Evolutionary conservation across 2,329 filamentous ascomycete genomes (phyloP), one percentile per base, ranked within the genome.

Genomic region (Aureobasidium lini): DNA sequence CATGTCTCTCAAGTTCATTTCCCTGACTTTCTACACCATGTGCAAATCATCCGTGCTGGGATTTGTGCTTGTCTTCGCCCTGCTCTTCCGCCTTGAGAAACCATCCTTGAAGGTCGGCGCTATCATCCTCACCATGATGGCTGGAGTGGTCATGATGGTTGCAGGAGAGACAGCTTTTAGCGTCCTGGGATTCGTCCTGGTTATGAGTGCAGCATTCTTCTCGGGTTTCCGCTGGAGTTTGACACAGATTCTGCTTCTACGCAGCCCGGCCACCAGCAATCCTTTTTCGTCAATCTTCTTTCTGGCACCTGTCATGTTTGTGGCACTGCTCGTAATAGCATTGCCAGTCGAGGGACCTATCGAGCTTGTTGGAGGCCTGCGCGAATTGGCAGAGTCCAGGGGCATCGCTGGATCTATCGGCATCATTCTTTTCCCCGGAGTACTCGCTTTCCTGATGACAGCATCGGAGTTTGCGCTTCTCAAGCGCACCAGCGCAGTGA

Each of bases 11-110:
- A 94, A 93, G 73, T 96, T 95, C 72, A 97, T 99, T 67, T 92
- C 90, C 43, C 83, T 99, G 65, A 96, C 93, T 9, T 99, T 99
- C 72, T 95, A 96, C 75, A 99, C 94, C 61, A 97, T 99, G 94
- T 97, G 94, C 77, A 99, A 99, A 81, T 97, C 93, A 6, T 96
- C 92, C 9, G 90, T 93, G 15, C 83, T 99, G 23, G 92, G 90
- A 46, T 99, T 97, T 70, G 94, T 99, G 58, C 85, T 99, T 23
- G 74, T 96, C 50, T 99, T 99, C 71, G 94, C 94, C 63, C 96
- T 99, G 70, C 72, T 95, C 49, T 97, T 99, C 77, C 86, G 89
- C 57, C 85, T 99, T 56, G 94, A 99, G 74, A 83, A 84, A 10
- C 90, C 90, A 0, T 96, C 93, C 0, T 85, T 88, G 80, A 89